phyloP scores from a whole-genome alignment of 352 stramenopile genomes.

The Saprolegnia parasitica region DNA sequence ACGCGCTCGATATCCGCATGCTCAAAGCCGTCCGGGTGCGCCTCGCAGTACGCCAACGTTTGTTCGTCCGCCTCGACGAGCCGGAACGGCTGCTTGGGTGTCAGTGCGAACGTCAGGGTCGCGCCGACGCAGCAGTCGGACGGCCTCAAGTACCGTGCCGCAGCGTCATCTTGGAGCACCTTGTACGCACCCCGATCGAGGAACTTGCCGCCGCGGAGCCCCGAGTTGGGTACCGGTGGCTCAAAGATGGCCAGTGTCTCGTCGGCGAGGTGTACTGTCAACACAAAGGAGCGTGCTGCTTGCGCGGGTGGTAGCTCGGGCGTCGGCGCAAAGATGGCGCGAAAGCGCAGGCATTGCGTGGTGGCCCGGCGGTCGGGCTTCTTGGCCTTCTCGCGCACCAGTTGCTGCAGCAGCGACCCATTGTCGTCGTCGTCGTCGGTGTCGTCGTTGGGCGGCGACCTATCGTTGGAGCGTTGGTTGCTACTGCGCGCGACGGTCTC shows the following conservation, averaged over 20 bases:
- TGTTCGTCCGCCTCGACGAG: constrained; percentile 70
- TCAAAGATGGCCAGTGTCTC: constrained; percentile 77
- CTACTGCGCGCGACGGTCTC: background rate
- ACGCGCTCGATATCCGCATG: constrained; percentile 49
- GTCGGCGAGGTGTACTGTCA: constrained; percentile 77
- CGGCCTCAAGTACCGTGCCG: constrained; percentile 19
- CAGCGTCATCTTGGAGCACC: constrained; percentile 33
- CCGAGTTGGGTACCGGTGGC: constrained; percentile 59
- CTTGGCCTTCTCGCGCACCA: constrained; percentile 5
- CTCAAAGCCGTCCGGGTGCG: constrained; percentile 55
- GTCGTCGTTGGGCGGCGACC: background rate
- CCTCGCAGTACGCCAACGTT: constrained; percentile 75
- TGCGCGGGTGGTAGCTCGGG: constrained; percentile 36
- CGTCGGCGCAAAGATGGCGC: constrained; percentile 47
- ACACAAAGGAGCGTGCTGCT: constrained; percentile 55
- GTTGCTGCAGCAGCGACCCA: constrained; percentile 7
- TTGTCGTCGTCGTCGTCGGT: background rate
- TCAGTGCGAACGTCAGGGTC: constrained; percentile 62
- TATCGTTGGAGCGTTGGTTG: background rate
- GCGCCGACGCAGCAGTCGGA: constrained; percentile 71
- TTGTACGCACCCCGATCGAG: constrained; percentile 68
- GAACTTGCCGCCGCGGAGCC: constrained; percentile 58
- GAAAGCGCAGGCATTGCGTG: constrained; percentile 67
- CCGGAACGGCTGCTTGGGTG: constrained; percentile 58
- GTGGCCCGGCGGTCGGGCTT: constrained; percentile 5